A percentile compares a stretch with the other conserved stretches of the same genome.
phyloP scores from a whole-genome alignment of 805 yeast species.

The Ogataea nakhonphanomensis region DNA sequence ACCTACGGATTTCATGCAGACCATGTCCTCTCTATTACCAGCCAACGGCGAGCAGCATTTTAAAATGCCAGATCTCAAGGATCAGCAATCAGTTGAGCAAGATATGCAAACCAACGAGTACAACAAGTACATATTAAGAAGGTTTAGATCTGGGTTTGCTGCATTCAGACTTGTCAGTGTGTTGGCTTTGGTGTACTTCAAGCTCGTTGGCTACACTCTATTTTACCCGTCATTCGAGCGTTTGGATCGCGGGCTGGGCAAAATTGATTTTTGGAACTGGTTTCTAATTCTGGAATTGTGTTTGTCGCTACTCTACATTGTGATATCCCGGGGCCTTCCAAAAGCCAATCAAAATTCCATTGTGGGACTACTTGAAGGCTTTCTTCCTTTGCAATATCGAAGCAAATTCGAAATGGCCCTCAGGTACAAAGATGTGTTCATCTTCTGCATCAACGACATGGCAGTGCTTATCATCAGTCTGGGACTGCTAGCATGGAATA shows the following conservation, averaged over 20 bases:
- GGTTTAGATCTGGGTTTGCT: constrained; percentile 15
- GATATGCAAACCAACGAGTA: constrained; percentile 12
- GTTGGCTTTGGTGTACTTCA: constrained; percentile 11
- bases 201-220: constrained; percentile 7
- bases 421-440: constrained; percentile 27
- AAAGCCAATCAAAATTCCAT: constrained; percentile 16
- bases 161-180: constrained; percentile 18
- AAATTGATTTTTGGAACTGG: constrained; percentile 20
- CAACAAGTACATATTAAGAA: constrained; percentile 12
- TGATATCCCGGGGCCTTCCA: constrained; percentile 15
- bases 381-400: constrained; percentile 22
- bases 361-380: constrained; percentile 19
- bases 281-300: constrained; percentile 24
- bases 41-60: constrained; percentile 12
- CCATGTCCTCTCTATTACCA: constrained; percentile 24
- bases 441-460: constrained; percentile 25
- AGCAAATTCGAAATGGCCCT: constrained; percentile 15
- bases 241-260: constrained; percentile 11
- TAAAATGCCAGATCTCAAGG: background rate
- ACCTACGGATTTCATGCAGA: constrained; percentile 32
- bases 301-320: constrained; percentile 17
- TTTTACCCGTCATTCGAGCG: constrained; percentile 14
- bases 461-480: constrained; percentile 27
- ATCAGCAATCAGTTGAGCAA: constrained; percentile 2
- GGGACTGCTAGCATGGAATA: constrained; percentile 19